Base-by-base conservation (phyloP, 148 eudicot genomes). In the Camellia lanceoleosa region DNA sequence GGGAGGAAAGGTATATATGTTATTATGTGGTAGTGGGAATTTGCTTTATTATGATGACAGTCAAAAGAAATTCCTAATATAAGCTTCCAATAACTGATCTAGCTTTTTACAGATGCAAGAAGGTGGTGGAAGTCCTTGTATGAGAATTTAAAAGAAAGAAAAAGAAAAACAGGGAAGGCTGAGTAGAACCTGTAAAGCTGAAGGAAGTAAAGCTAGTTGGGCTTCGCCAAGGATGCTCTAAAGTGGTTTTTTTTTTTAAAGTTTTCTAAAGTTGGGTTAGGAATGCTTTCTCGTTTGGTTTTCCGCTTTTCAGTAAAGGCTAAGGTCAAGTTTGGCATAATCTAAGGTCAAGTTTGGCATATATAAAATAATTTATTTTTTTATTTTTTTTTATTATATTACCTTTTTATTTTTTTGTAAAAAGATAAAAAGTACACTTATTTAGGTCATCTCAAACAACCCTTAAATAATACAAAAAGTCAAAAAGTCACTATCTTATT, bases 1-100 rank as follows among this genome's bases (percentile, higher is more conserved):
- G 30, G 70, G 71, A 81, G 80, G 87, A 55, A 87, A 87, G 80
- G 89, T 73, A 87, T 87, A 63, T 43, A 30, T 30, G 38, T 30
- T 30, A 43, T 75, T 46, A 75, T 82, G 68, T 75, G 72, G 66
- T 81, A 30, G 38, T 30, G 38, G 82, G 80, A 74, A 7, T 52
- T 86, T 81, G 78, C 81, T 83, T 86, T 78, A 62, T 52, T 30
- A 30, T 30, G 44, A 47, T 20, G 61, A 1, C 19, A 46, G 0
- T 56, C 59, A 42, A 62, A 63, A 80, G 52, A 78, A 56, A 20
- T 23, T 23, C 78, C 47, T 54, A 64, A 38, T 52, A 69, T 73
- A 71, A 79, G 82, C 78, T 30, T 81, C 81, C 68, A 71, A 82
- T 79, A 44, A 52, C 76, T 49, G 7, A 49, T 5, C 52, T 49